phyloP scores from a whole-genome alignment of 371 early-diverging fungal genomes.

The Aphelidium insulamus region DNA sequence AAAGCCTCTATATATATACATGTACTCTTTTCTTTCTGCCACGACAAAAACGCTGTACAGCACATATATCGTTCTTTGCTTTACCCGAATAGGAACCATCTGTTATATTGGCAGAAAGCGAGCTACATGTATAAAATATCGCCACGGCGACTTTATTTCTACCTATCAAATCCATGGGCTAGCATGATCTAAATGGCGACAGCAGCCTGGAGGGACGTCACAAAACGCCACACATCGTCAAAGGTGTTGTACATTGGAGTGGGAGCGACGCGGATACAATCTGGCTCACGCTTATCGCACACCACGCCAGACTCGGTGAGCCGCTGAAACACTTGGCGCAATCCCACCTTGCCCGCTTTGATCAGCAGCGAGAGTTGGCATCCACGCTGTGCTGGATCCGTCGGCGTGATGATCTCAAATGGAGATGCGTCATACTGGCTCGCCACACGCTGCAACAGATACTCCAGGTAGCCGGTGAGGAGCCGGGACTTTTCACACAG shows the following conservation, averaged over 20 bases:
- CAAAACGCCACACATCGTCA: conserved; percentile 33
- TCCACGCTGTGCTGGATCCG: conserved; percentile 49
- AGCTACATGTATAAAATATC: too few relatives aligned
- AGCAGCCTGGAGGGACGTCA: too few relatives aligned
- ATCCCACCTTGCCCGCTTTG: conserved; percentile 19
- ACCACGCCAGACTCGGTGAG: conserved; percentile 47
- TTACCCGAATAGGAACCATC: too few relatives aligned
- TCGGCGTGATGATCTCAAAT: conserved; percentile 48
- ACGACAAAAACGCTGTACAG: too few relatives aligned
- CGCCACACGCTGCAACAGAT: conserved; percentile 17
- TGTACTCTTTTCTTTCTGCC: too few relatives aligned
- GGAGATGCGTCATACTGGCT: conserved; percentile 10
- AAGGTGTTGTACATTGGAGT: conserved; percentile 73
- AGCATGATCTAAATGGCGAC: too few relatives aligned
- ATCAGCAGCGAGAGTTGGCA: conserved; percentile 65
- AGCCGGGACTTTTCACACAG: conserved; percentile 45
- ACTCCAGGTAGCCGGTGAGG: conserved; percentile 62
- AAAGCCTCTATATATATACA: too few relatives aligned
- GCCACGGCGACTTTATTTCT: too few relatives aligned
- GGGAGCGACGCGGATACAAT: conserved; percentile 79
- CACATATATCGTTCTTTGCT: too few relatives aligned
- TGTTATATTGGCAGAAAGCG: too few relatives aligned
- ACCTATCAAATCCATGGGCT: too few relatives aligned
- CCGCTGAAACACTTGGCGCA: conserved; percentile 27
- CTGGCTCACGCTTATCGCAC: conserved; percentile 73